Conservation (phyloP, 2,329 filamentous ascomycete genomes). For the Pseudomassariella vexata region DNA sequence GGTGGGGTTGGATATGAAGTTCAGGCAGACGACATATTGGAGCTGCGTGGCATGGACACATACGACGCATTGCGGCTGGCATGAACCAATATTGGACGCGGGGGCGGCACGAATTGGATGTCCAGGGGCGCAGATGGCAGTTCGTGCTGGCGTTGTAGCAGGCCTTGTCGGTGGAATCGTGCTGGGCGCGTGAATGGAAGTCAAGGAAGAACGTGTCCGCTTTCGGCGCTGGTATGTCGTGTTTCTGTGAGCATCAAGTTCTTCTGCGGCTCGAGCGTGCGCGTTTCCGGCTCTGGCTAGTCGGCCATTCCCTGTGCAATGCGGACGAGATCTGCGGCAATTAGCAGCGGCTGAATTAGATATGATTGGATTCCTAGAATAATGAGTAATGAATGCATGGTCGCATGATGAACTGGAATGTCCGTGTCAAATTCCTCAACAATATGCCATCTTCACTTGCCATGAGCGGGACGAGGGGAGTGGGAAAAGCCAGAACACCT, state of each 20-base stretch:
- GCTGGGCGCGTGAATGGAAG: constrained; percentile 5
- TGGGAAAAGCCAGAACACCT: too few relatives aligned
- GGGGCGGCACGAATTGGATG: constrained; percentile 6
- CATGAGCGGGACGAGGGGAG: too few relatives aligned
- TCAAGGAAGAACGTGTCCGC: background rate
- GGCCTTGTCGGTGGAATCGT: constrained; percentile 11
- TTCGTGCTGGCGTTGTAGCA: constrained; percentile 10
- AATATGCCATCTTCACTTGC: constrained; percentile 4
- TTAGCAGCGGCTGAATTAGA: background rate
- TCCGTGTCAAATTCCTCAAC: constrained; percentile 10
- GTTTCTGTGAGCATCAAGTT: background rate
- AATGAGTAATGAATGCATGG: constrained; percentile 5
- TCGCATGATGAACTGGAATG: constrained; percentile 9
- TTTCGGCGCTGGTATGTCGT: constrained; percentile 2
- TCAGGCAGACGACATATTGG: constrained; percentile 32
- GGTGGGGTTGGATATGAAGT: constrained; percentile 11
- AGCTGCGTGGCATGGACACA: constrained; percentile 26
- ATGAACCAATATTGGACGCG: constrained; percentile 28
- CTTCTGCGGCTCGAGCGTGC: too few relatives aligned
- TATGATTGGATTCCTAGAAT: background rate
- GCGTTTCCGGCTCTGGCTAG: too few relatives aligned
- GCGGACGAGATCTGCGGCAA: too few relatives aligned
- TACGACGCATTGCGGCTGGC: constrained; percentile 31
- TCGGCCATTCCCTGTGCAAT: too few relatives aligned
- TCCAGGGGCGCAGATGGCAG: constrained; percentile 6